These are phyloP conservation scores for Massarina eburnea DNA, from an alignment of 2,329 filamentous ascomycete genomes.

Conservation along the genomic window DNA sequence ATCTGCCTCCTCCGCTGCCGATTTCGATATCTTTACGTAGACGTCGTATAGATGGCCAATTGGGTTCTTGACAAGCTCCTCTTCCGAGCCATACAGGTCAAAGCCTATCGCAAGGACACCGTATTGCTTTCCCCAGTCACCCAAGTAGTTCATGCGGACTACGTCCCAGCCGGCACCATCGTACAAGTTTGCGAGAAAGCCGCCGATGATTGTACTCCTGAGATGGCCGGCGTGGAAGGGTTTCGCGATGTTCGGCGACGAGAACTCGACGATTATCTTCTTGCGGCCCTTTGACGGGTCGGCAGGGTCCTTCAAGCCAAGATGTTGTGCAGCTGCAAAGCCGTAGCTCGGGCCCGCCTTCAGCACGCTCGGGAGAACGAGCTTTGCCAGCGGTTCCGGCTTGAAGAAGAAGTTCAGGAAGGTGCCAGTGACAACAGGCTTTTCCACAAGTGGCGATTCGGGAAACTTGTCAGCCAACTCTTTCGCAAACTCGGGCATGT, in stretches of 20 bases:
- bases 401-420: slow-evolving; percentile 83
- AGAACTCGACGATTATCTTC: slow-evolving; percentile 77
- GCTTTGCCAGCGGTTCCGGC: slow-evolving; percentile 62
- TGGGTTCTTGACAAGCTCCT: slow-evolving; percentile 69
- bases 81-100: slow-evolving; percentile 73
- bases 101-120: slow-evolving; percentile 73
- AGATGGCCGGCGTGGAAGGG: slow-evolving; percentile 76
- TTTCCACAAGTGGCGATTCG: slow-evolving; percentile 71
- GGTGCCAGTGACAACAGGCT: slow-evolving; percentile 66
- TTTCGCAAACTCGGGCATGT: slow-evolving; percentile 58
- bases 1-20: slow-evolving; percentile 67
- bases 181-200: slow-evolving; percentile 71
- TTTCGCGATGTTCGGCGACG: slow-evolving; percentile 84
- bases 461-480: slow-evolving; percentile 66
- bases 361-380: slow-evolving; percentile 71
- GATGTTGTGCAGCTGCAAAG: slow-evolving; percentile 51
- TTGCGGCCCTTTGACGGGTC: slow-evolving; percentile 65
- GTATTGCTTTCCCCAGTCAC: slow-evolving; percentile 78
- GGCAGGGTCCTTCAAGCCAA: slow-evolving; percentile 62
- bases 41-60: slow-evolving; percentile 83
- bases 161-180: slow-evolving; percentile 71
- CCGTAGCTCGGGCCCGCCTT: slow-evolving; percentile 64
- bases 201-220: slow-evolving; percentile 75
- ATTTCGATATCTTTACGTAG: slow-evolving; percentile 72
- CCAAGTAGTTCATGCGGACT: slow-evolving; percentile 71